Evolutionary conservation across 208 protist genomes (phyloP), one percentile per base, ranked within the genome.

Genomic region (Crithidia mellificae): DNA sequence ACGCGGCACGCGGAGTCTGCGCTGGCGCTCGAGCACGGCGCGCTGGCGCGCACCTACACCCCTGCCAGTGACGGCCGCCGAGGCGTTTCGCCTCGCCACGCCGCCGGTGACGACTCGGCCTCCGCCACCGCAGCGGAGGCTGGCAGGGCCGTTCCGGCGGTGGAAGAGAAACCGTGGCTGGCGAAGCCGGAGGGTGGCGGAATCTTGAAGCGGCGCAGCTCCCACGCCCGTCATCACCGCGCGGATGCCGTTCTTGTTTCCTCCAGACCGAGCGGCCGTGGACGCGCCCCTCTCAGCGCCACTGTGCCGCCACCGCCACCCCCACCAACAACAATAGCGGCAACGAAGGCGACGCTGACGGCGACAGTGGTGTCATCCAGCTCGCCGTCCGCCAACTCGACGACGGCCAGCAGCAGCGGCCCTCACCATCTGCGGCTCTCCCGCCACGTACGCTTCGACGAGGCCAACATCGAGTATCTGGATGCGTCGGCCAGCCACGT

Each of bases 391-490:
- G 6, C 49, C 9, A 24, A 17, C 43, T 58, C 9, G 20, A 38
- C 17, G 17, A 43, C 24, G 29, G 8, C 14, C 41, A 15, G 41
- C 12, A 15, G 17, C 8, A 38, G 34, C 34, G n/a, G n/a, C n/a
- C n/a, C n/a, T n/a, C 41, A 46, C 15, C 9, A 27, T 6, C 22
- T 41, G 24, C 59, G 41, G 29, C 20, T 15, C 2, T 15, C 63
- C 27, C 70, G 63, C 6, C 70, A 76, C 32, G 70, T 76, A 22
- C 53, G 12, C 29, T 76, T 76, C 17, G 50, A 76, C 27, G 70
- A 70, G 55, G 55, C 47, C 9, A 47, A 24, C 17, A 65, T 66
- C 46, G 7, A 63, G 22, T 66, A 52, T 41, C 22, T 59, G 17
- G 56, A 49, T 15, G 46, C 63, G 14, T 63, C 34, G 9, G 55